These are phyloP conservation scores for Nigrospora oryzae DNA, from an alignment of 2,329 filamentous ascomycete genomes.

Conservation along the genomic window DNA sequence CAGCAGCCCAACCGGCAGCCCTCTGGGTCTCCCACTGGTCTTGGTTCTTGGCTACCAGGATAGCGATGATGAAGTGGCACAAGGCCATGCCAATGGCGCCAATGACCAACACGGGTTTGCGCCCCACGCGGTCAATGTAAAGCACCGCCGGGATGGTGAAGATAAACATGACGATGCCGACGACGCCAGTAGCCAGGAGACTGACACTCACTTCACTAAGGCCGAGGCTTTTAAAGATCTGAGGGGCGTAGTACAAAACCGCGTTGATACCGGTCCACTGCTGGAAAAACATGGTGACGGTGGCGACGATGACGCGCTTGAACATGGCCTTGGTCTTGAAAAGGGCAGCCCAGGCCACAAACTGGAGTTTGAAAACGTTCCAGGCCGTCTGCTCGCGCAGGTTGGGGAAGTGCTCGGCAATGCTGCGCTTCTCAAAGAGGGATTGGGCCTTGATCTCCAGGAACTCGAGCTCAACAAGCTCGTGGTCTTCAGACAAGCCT, in stretches of 20 bases:
- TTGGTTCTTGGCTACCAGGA: constrained; percentile 58
- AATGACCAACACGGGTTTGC: constrained; percentile 52
- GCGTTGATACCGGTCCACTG: constrained; percentile 45
- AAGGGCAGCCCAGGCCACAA: constrained; percentile 55
- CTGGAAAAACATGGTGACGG: constrained; percentile 54
- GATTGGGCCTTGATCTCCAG: constrained; percentile 78
- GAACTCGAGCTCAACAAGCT: constrained; percentile 66
- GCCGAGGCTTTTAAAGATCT: constrained; percentile 61
- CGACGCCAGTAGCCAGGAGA: constrained; percentile 62
- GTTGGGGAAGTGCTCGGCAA: constrained; percentile 60
- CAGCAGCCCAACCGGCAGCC: constrained; percentile 62
- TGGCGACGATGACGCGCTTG: constrained; percentile 55
- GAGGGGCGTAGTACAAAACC: constrained; percentile 61
- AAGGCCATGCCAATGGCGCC: constrained; percentile 63
- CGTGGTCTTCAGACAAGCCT: constrained; percentile 50
- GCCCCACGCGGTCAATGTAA: constrained; percentile 56
- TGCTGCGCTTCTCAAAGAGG: constrained; percentile 65
- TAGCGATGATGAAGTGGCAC: constrained; percentile 64
- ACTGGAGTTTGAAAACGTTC: constrained; percentile 63
- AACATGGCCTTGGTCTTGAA: constrained; percentile 61
- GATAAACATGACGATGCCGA: constrained; percentile 63
- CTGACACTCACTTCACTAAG: constrained; percentile 40
- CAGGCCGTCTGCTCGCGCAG: constrained; percentile 48
- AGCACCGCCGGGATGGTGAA: constrained; percentile 59
- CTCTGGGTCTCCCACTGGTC: constrained; percentile 46